A percentile compares a stretch with the other conserved stretches of the same genome.
Evolutionary conservation across 352 stramenopile species (phyloP).

Genomic region (Aphanomyces astaci): DNA sequence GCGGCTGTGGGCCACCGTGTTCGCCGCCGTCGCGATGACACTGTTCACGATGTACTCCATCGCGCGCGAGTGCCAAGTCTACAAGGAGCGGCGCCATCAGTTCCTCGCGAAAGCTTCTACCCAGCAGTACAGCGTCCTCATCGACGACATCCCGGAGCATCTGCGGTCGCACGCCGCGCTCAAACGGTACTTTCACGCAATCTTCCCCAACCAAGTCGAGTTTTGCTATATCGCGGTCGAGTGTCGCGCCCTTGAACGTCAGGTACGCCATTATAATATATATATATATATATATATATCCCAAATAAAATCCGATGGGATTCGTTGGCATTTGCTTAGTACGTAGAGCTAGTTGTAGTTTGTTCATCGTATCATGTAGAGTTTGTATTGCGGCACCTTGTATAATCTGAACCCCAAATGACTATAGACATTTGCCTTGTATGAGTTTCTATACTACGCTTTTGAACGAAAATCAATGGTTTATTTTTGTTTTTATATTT

Average conservation of each 20-base stretch:
- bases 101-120: constrained; percentile 47
- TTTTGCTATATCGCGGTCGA: constrained; percentile 67
- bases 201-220: constrained; percentile 57
- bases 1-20: constrained; percentile 52
- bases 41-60: constrained; percentile 53
- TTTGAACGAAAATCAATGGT: too few relatives aligned
- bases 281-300: too few relatives aligned
- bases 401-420: too few relatives aligned
- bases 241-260: constrained; percentile 44
- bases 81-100: constrained; percentile 53
- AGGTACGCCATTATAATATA: too few relatives aligned
- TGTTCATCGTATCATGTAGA: too few relatives aligned
- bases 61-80: constrained; percentile 44
- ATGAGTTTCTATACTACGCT: too few relatives aligned
- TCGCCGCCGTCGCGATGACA: constrained; percentile 42
- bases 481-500: too few relatives aligned
- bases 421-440: too few relatives aligned
- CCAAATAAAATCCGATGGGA: too few relatives aligned
- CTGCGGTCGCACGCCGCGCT: constrained; percentile 51
- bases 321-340: background rate
- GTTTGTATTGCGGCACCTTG: too few relatives aligned
- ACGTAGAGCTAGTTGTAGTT: too few relatives aligned
- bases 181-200: constrained; percentile 51
- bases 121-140: constrained; percentile 68
- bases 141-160: constrained; percentile 49